Evolutionary conservation across 2,329 filamentous ascomycete genomes (phyloP).

Genomic region (Didymella sp.): DNA sequence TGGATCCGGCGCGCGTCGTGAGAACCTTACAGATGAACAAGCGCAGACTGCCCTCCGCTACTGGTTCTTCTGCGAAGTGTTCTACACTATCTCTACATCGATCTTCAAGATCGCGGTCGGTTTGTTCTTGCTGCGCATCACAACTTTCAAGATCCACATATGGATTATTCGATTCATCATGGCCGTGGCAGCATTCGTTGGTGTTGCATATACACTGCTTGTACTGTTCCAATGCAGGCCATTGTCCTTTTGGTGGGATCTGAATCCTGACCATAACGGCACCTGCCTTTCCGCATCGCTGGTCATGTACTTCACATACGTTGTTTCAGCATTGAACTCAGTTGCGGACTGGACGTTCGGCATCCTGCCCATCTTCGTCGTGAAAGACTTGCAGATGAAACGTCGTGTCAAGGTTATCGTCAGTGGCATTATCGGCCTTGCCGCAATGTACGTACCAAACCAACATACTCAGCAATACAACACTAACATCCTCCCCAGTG

Average conservation of each 20-base stretch:
- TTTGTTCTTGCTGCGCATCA: slow-evolving; percentile 60
- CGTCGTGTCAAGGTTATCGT: slow-evolving; percentile 60
- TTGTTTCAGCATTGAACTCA: slow-evolving; percentile 36
- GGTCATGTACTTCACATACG: slow-evolving; percentile 61
- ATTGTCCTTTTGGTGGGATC: slow-evolving; percentile 58
- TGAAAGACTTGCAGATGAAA: slow-evolving; percentile 64
- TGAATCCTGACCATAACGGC: slow-evolving; percentile 45
- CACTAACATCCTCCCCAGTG: slow-evolving; percentile 28
- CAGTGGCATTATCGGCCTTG: slow-evolving; percentile 60
- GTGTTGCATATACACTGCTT: slow-evolving; percentile 58
- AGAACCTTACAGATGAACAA: slow-evolving; percentile 38
- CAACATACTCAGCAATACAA: not conserved
- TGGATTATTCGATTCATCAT: slow-evolving; percentile 57
- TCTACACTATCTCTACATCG: slow-evolving; percentile 58
- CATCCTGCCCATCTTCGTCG: slow-evolving; percentile 54
- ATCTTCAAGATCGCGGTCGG: slow-evolving; percentile 59
- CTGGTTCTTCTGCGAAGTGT: slow-evolving; percentile 63
- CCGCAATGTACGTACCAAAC: slow-evolving; percentile 37
- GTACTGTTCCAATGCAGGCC: slow-evolving; percentile 61
- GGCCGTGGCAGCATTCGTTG: slow-evolving; percentile 52
- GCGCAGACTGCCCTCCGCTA: slow-evolving; percentile 41
- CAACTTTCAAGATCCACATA: slow-evolving; percentile 52
- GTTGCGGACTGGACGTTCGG: slow-evolving; percentile 42
- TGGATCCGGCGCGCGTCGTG: slow-evolving; percentile 47
- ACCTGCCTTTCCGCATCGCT: slow-evolving; percentile 52